These are phyloP conservation scores for Hygrocybe punicea DNA, from an alignment of 768 basidiomycete genomes.

Conservation along the genomic window DNA sequence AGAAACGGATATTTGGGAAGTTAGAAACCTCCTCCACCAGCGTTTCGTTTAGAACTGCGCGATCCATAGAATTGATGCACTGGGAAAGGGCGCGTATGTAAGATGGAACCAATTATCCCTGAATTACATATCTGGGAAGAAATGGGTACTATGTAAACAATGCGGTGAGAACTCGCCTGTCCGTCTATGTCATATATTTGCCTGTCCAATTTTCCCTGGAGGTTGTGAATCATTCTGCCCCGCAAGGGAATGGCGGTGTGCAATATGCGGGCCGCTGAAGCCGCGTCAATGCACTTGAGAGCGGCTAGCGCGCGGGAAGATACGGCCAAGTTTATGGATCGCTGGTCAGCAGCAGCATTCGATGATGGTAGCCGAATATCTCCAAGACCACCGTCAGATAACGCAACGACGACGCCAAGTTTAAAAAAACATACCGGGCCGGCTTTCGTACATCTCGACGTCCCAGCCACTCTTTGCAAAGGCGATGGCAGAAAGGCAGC, in stretches of 20 bases:
- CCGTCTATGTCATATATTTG: slow-evolving; percentile 86
- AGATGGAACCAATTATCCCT: slow-evolving; percentile 11
- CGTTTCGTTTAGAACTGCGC: slow-evolving; percentile 80
- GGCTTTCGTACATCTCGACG: slow-evolving; percentile 75
- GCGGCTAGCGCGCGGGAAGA: slow-evolving; percentile 92
- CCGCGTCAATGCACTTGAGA: slow-evolving; percentile 73
- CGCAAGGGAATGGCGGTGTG: slow-evolving; percentile 87
- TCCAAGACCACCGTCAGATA: slow-evolving; percentile 28
- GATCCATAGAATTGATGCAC: slow-evolving; percentile 94
- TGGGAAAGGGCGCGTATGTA: slow-evolving; percentile 38
- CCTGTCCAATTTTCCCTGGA: slow-evolving; percentile 67
- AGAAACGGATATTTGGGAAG: slow-evolving; percentile 58
- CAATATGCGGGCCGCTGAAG: slow-evolving; percentile 65
- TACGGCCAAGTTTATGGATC: slow-evolving; percentile 95
- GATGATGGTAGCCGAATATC: slow-evolving; percentile 74
- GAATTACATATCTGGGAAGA: slow-evolving; percentile 6
- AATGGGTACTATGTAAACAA: slow-evolving; percentile 1
- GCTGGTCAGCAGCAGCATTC: slow-evolving; percentile 61
- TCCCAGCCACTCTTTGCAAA: slow-evolving; percentile 85
- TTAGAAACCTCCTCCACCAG: slow-evolving; percentile 74
- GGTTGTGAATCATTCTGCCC: slow-evolving; percentile 91
- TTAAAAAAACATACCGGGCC: slow-evolving; percentile 54
- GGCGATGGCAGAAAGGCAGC: slow-evolving; percentile 83
- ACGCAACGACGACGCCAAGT: slow-evolving; percentile 1
- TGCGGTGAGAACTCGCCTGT: slow-evolving; percentile 54